Evolutionary conservation across 495 filamentous ascomycete genomes (phyloP), one percentile per base, ranked within the genome.

Genomic region (Xylaria palmicola): DNA sequence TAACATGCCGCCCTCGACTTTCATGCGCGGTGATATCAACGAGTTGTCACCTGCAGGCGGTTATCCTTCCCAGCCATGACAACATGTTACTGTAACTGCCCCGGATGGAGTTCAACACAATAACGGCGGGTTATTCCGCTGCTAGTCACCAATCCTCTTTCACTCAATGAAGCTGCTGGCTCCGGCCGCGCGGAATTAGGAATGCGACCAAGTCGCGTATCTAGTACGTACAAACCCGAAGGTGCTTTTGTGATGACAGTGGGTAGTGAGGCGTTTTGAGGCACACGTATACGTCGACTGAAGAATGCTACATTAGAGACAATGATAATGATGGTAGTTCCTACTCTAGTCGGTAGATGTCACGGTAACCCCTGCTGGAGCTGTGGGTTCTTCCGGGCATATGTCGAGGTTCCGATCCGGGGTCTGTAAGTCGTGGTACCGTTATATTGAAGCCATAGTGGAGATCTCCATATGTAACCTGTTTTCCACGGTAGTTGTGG

Each of bases 1-100:
- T n/a, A n/a, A 56, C 53, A 39, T 56, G 53, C 39, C 34, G 27
- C 39, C 37, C 39, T 26, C n/a, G 32, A 26, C 53, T 56, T 56
- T n/a, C 9, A 44, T 56, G 39, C 53, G 44, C n/a, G 27, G 37
- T 26, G 32, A 54, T 15, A 32, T 27, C 34, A 34, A 44, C 39
- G 37, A 19, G 20, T 43, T 27, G 24, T 34, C 17, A 20, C 53
- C 15, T 56, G 53, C 53, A 44, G 53, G 36, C 37, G 53, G 39
- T 20, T 44, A 13, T 56, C 39, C 27, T 56, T 56, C 39, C 37
- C 30, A 56, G 43, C 44, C 39, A 44, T 44, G 17, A 27, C 51
- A 54, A 40, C 51, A 15, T 22, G 51, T 34, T 22, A 36, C 51
- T 40, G 51, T 32, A 20, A 53, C 26, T 20, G 29, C n/a, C 34